Conservation (phyloP, 2,329 filamentous ascomycete genomes). For the Penicillium nordicum region DNA sequence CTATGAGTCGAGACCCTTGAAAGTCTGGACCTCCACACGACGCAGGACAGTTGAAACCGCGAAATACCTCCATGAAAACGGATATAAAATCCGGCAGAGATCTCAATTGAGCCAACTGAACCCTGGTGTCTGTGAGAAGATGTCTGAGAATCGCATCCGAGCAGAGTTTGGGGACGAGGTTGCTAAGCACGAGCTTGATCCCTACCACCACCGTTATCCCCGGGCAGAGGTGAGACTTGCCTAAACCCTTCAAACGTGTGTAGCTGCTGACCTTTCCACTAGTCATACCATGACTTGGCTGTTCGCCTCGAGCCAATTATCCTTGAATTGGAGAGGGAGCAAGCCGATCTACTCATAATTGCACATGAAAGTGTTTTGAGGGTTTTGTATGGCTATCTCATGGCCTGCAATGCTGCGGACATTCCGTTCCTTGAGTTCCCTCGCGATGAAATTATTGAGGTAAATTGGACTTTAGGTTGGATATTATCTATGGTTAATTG, state of each 20-base stretch:
- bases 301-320: conserved; percentile 97
- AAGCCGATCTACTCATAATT: conserved; percentile 96
- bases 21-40: conserved; percentile 92
- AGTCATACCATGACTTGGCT: conserved; percentile 98
- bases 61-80: conserved; percentile 70
- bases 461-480: conserved; percentile 31
- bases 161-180: conserved; percentile 85
- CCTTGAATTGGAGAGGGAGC: conserved; percentile 91
- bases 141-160: conserved; percentile 79
- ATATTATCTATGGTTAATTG: conserved; percentile 12
- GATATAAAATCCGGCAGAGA: conserved; percentile 83
- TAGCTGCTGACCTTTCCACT: neutral
- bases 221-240: conserved; percentile 70
- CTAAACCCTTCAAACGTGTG: neutral
- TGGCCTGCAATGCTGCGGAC: conserved; percentile 95
- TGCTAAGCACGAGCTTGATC: conserved; percentile 86
- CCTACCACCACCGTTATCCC: conserved; percentile 95
- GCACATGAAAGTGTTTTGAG: conserved; percentile 97
- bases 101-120: conserved; percentile 98
- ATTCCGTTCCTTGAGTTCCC: conserved; percentile 93
- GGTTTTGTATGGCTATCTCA: conserved; percentile 94
- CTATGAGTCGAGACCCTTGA: conserved; percentile 71
- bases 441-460: conserved; percentile 94
- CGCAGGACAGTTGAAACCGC: conserved; percentile 88
- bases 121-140: conserved; percentile 90